Conservation (phyloP, 257 asterid genomes). For the Ehretia macrophylla region DNA sequence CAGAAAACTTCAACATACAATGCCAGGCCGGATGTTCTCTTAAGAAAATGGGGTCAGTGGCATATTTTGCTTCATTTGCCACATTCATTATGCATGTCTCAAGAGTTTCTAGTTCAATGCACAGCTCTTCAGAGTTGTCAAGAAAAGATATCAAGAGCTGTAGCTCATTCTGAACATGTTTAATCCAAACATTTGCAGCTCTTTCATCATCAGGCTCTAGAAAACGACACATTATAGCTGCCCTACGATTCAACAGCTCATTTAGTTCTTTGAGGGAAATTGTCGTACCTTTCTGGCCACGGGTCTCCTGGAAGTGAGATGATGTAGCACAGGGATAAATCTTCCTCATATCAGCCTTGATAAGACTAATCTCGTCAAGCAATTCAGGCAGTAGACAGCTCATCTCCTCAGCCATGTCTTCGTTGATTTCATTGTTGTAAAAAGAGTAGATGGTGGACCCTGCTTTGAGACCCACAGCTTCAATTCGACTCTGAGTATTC, state of each 20-base stretch:
- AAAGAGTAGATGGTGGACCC: not conserved
- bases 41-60: not conserved
- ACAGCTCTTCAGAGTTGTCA: not conserved
- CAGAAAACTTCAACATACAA: not conserved
- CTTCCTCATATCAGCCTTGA: not conserved
- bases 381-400: not conserved
- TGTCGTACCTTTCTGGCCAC: constrained; percentile 6
- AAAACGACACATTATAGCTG: no score
- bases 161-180: not conserved
- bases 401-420: not conserved
- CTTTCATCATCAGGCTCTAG: not conserved
- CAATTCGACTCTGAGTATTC: not conserved
- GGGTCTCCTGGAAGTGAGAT: constrained; percentile 10
- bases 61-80: constrained; percentile 5
- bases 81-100: not conserved
- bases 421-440: not conserved
- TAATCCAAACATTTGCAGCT: not conserved
- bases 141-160: not conserved
- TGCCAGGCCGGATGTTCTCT: not conserved
- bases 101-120: not conserved
- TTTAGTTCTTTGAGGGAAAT: constrained; percentile 7
- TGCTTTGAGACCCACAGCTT: not conserved
- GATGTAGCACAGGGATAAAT: not conserved
- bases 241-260: constrained; percentile 3
- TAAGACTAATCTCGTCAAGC: not conserved